Percentiles rank a stretch among this genome's conserved stretches.
phyloP scores from a whole-genome alignment of 148 eudicot species.

The Gaultheria prostrata region DNA sequence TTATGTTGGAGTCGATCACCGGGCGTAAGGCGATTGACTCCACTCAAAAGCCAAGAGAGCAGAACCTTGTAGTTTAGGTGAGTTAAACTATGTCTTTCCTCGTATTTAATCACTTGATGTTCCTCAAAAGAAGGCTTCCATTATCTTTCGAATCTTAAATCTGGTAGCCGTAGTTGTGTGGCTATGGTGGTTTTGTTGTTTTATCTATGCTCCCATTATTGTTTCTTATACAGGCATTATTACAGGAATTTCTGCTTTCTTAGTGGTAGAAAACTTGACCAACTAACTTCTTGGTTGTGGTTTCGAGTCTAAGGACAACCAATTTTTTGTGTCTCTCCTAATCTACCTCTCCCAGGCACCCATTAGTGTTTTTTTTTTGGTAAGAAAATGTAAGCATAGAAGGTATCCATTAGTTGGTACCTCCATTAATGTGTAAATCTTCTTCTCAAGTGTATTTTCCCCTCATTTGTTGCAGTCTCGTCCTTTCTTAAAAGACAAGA shows the following conservation, averaged over 20 bases:
- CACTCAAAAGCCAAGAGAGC: slow-evolving; percentile 43
- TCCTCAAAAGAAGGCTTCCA: not conserved
- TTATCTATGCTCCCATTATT: not conserved
- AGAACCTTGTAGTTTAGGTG: slow-evolving; percentile 73
- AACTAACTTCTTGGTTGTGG: not conserved
- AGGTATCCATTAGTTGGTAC: not conserved
- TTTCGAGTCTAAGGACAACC: not conserved
- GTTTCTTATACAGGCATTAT: not conserved
- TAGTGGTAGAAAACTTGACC: not conserved
- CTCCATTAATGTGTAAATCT: not conserved
- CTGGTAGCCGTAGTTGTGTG: not conserved
- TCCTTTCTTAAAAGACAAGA: slow-evolving; percentile 49
- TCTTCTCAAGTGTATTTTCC: not conserved
- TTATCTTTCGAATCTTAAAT: not conserved
- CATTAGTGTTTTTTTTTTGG: no score
- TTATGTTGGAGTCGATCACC: slow-evolving; percentile 70
- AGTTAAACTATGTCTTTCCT: slow-evolving; percentile 22
- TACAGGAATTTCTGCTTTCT: not conserved
- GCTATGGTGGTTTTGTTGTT: not conserved
- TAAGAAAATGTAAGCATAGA: no score
- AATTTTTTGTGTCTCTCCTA: not conserved
- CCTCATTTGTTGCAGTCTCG: slow-evolving; percentile 41
- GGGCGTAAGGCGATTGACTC: slow-evolving; percentile 68
- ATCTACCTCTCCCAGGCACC: not conserved
- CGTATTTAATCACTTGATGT: slow-evolving; percentile 1